Base-by-base conservation (phyloP, 75 land plant genomes). In the Pinus taeda region DNA sequence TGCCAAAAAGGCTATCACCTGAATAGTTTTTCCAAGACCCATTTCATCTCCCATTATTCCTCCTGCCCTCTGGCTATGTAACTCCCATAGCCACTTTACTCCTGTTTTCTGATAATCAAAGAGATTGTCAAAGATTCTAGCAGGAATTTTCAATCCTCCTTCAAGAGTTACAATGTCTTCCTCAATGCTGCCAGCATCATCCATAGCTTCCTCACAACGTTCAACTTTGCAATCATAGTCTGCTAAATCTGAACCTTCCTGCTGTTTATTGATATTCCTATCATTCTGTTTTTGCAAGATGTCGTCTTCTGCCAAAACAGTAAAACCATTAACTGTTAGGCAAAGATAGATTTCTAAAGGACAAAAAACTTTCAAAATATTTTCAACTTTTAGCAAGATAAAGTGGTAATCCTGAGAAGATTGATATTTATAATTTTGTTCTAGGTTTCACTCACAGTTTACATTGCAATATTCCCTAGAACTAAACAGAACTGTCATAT, bases 21-120 rank as follows among this genome's bases (percentile, higher is more conserved):
- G 99, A 49, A 97, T 79, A 11, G 99, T 97, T 82, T 97, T 97
- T 22, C 99, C 99, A 53, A 97, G 89, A 66, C 99, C 99, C 99
- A 97, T 97, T 76, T 97, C 99, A 89, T 97, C 99, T 60, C 98
- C 99, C 60, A 97, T 94, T 62, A 97, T 92, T 57, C 99, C 99
- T 30, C 99, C 99, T 73, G 95, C 91, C 85, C 84, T 88, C 83
- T 94, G 99, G 77, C 97, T 94, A 66, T 97, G 99, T 75, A 97
- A 71, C 77, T 97, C 99, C 99, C 99, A 94, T 57, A 97, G 71
- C 99, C 99, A 97, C 83, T 97, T 96, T 4, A 97, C 98, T 6
- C 98, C 99, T 70, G 93, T 91, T 82, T 91, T 97, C 77, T 97
- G 99, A 77, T 97, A 97, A 71, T 97, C 99, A 82, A 97, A 97